Evolutionary conservation across 306 rosid species (phyloP), one percentile per base, ranked within the genome.

Genomic region (Rosa lucieae): DNA sequence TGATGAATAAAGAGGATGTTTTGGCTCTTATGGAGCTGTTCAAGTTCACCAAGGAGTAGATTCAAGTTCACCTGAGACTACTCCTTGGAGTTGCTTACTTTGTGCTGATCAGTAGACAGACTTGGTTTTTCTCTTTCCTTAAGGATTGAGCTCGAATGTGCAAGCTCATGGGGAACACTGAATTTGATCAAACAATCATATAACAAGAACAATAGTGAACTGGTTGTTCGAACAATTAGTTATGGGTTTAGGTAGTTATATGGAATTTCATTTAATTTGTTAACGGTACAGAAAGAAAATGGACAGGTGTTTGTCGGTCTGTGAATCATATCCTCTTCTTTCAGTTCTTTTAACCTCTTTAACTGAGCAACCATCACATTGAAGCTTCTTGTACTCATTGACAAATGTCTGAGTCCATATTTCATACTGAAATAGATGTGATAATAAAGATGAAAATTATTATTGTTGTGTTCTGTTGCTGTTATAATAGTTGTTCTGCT

Each of bases 81-180:
- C 73, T 10, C 37, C 6, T 43, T 10, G 17, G 17, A 37, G 49
- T 39, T 40, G 17, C 49, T 42, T 40, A 42, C 53, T 3, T 13
- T 46, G 49, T 46, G 49, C 71, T 42, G 51, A 11, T 9, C 29
- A 10, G 52, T 21, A 44, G 59, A 70, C 74, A 26, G 14, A 69
- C 73, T 53, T 69, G 53, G 53, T 68, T 68, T 68, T 68, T 20
- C 23, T 69, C 35, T 32, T 68, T 69, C 35, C 37, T 32, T 44
- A 21, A 20, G 35, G 35, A 70, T 37, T 70, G 74, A 70, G 39
- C 32, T 70, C 5, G 17, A 26, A 6, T 47, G n/a, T 68, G 52
- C 51, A 40, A 46, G 55, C 17, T 46, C 74, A 26, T 47, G 11
- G 40, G 6, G 39, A 13, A 32, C 58, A 35, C 9, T 44, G 5